Conservation (phyloP, 495 filamentous ascomycete genomes). For the Penicillium coprophilum region DNA sequence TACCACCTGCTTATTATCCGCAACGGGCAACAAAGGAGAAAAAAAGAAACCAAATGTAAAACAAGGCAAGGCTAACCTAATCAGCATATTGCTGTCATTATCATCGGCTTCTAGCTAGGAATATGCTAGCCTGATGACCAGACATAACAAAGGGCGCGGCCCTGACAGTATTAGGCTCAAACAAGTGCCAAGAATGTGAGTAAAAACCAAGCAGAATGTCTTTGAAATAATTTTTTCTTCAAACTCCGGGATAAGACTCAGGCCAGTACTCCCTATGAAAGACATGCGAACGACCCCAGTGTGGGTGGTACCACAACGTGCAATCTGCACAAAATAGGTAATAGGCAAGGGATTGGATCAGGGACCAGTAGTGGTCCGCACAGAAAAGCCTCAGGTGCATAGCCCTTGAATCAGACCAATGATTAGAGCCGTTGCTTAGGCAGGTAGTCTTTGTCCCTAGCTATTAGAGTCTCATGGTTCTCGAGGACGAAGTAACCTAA, state of each 20-base stretch:
- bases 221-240: slow-evolving; percentile 11
- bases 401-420: neutral
- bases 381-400: neutral
- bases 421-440: neutral
- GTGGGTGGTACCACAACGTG: slow-evolving; percentile 1
- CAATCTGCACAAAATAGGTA: neutral
- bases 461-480: neutral
- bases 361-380: neutral
- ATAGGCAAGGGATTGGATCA: neutral
- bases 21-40: neutral
- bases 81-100: neutral
- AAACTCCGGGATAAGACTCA: slow-evolving; percentile 4
- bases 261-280: neutral
- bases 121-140: neutral
- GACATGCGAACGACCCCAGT: slow-evolving; percentile 5
- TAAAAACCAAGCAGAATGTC: neutral
- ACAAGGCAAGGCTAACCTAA: neutral
- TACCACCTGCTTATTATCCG: slow-evolving; percentile 8
- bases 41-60: neutral
- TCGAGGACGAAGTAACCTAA: neutral
- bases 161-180: neutral
- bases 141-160: neutral
- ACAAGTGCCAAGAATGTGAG: slow-evolving; percentile 1
- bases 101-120: neutral
- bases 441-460: neutral